Base-by-base conservation (phyloP, 768 basidiomycete genomes). In the Leucosporidium scottii region DNA sequence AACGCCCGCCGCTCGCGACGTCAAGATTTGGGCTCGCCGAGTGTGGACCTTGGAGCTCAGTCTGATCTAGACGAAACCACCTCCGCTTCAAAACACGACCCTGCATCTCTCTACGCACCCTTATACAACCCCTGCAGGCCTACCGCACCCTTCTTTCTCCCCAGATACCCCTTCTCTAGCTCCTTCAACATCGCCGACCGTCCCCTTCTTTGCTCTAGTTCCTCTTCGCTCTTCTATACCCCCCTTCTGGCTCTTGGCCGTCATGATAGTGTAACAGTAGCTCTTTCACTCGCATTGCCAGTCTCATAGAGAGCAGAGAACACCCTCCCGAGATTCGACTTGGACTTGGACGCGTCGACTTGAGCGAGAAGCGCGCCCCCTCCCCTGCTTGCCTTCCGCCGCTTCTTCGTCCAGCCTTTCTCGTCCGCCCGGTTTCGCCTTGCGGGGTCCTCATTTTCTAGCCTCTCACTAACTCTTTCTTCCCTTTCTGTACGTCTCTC, bases 11-110 rank as follows among this genome's bases (percentile, higher is more conserved):
- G 64, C 57, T 34, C 81, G 83, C 74, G 80, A 78, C 15, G 84
- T 93, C 73, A 97, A 97, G 79, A 83, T 99, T 56, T 98, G 96
- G 94, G 93, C 94, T 25, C 84, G 96, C 66, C 82, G 96, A 66
- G 96, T 99, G 21, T 99, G 96, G 96, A 99, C 96, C 15, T 82
- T 99, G 65, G 96, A 99, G 81, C 83, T 98, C 66, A 93, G 91
- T 78, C 80, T 98, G 82, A 93, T 97, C 58, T 70, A 49, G 49
- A n/a, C 51, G 17, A 15, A n/a, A 5, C 21, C 39, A 2, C 55
- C n/a, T 25, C 25, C 9, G 21, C 17, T 49, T n/a, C 39, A 44
- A 44, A 44, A 44, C 15, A 44, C 21, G 30, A 36, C 31, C 27
- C 53, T 10, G 4, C 21, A 20, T 20, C 28, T 47, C 27, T n/a